A percentile compares a stretch with the other conserved stretches of the same genome.
Conservation (phyloP, 2,329 filamentous ascomycete genomes). For the Neofusicoccum kwambonambiense region DNA sequence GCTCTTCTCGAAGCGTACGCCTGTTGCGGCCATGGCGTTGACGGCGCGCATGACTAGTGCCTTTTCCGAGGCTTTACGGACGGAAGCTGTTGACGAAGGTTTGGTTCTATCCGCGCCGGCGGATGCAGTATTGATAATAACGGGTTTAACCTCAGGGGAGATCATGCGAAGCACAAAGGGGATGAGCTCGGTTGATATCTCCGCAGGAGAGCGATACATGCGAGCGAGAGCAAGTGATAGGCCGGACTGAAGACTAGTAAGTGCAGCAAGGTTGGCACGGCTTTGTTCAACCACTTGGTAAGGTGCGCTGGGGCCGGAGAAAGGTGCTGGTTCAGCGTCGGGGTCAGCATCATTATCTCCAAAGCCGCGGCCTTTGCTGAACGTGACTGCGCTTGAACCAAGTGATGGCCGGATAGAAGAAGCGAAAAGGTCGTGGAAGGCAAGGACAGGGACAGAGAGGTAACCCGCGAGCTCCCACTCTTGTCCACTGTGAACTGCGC, state of each 20-base stretch:
- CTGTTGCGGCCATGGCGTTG: slow-evolving; percentile 76
- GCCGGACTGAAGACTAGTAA: slow-evolving; percentile 71
- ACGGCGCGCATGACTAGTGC: slow-evolving; percentile 76
- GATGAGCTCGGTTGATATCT: slow-evolving; percentile 76
- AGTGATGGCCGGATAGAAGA: slow-evolving; percentile 55
- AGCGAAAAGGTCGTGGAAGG: slow-evolving; percentile 89
- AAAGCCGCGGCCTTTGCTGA: background rate
- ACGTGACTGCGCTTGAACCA: slow-evolving; percentile 39
- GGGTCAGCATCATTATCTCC: slow-evolving; percentile 32
- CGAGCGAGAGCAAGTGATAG: slow-evolving; percentile 71
- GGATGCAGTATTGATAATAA: slow-evolving; percentile 71
- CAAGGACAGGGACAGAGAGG: slow-evolving; percentile 79
- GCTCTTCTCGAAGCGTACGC: slow-evolving; percentile 76
- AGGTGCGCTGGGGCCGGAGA: slow-evolving; percentile 78
- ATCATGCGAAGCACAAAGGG: slow-evolving; percentile 83
- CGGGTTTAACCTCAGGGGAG: slow-evolving; percentile 85
- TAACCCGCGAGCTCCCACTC: slow-evolving; percentile 93
- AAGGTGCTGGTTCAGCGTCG: slow-evolving; percentile 54
- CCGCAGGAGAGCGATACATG: slow-evolving; percentile 74
- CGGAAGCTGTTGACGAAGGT: slow-evolving; percentile 66
- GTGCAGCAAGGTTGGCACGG: slow-evolving; percentile 72
- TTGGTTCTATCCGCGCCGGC: slow-evolving; percentile 43
- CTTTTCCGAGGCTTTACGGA: slow-evolving; percentile 83
- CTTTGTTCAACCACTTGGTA: slow-evolving; percentile 77
- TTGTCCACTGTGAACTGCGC: slow-evolving; percentile 75